Percentiles rank a stretch among this genome's conserved stretches.
Conservation (phyloP, 176 grass and related monocot species). For the Saccharum officinarum region DNA sequence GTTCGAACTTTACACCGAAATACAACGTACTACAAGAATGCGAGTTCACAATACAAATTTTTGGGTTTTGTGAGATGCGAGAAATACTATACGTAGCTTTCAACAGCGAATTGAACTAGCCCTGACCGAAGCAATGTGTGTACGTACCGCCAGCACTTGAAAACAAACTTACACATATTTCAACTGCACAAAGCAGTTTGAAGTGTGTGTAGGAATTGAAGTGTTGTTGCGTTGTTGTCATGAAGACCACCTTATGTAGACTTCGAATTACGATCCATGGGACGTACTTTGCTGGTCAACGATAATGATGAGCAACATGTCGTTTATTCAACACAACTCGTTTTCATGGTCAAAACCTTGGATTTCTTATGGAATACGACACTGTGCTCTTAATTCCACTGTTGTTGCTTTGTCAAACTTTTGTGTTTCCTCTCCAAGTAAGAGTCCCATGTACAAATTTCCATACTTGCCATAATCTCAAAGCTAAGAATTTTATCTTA, state of each 20-base stretch:
- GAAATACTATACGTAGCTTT: neutral
- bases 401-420: conserved; percentile 6
- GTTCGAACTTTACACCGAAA: conserved; percentile 4
- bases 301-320: neutral
- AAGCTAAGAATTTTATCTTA: no score
- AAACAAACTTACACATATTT: neutral
- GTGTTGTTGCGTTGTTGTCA: neutral
- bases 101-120: neutral
- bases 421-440: conserved; percentile 11
- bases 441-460: neutral
- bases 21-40: neutral
- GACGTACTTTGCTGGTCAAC: conserved; percentile 13
- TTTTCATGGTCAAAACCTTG: conserved; percentile 14
- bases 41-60: neutral
- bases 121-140: neutral
- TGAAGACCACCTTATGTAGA: conserved; percentile 10
- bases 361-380: conserved; percentile 16
- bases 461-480: no score
- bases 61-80: neutral
- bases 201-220: no score
- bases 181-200: neutral
- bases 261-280: conserved; percentile 3
- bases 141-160: neutral
- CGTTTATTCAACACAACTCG: neutral
- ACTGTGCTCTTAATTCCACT: neutral